These are phyloP conservation scores for Cinchona pubescens DNA, from an alignment of 257 asterid genomes.

Conservation along the genomic window DNA sequence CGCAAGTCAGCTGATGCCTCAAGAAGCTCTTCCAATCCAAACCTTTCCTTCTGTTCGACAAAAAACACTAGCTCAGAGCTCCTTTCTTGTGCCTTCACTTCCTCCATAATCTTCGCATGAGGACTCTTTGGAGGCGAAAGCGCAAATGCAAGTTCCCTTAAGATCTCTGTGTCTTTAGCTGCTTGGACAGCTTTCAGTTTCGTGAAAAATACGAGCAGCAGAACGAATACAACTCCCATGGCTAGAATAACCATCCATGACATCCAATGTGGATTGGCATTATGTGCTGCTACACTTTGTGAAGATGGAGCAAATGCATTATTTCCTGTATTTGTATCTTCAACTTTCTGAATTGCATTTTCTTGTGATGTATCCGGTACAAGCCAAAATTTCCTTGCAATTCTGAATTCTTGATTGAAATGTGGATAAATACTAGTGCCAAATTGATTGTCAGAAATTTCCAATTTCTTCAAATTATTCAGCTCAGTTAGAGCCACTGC, in stretches of 20 bases:
- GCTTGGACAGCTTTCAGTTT: constrained; percentile 9
- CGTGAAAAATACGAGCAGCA: constrained; percentile 13
- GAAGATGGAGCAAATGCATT: neutral
- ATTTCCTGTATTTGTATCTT: neutral
- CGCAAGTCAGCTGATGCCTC: constrained; percentile 39
- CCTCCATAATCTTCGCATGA: constrained; percentile 10
- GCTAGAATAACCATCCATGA: constrained; percentile 17
- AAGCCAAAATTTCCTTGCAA: neutral
- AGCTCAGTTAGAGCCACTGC: constrained; percentile 20
- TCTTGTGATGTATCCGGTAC: neutral
- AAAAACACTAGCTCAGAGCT: constrained; percentile 46
- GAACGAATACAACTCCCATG: constrained; percentile 15
- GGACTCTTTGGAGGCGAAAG: constrained; percentile 23
- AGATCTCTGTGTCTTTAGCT: constrained; percentile 8
- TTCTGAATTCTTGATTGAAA: too few relatives aligned
- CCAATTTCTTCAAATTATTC: constrained; percentile 24
- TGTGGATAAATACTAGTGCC: neutral
- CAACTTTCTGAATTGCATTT: neutral
- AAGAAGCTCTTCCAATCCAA: constrained; percentile 41
- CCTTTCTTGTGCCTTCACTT: constrained; percentile 14
- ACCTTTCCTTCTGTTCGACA: constrained; percentile 36
- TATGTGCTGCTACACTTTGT: neutral
- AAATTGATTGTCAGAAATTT: constrained; percentile 23
- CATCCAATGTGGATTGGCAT: constrained; percentile 2
- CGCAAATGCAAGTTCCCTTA: constrained; percentile 5